Evolutionary conservation across 768 basidiomycete species (phyloP), one percentile per base, ranked within the genome.

Genomic region (Boletus sp.): DNA sequence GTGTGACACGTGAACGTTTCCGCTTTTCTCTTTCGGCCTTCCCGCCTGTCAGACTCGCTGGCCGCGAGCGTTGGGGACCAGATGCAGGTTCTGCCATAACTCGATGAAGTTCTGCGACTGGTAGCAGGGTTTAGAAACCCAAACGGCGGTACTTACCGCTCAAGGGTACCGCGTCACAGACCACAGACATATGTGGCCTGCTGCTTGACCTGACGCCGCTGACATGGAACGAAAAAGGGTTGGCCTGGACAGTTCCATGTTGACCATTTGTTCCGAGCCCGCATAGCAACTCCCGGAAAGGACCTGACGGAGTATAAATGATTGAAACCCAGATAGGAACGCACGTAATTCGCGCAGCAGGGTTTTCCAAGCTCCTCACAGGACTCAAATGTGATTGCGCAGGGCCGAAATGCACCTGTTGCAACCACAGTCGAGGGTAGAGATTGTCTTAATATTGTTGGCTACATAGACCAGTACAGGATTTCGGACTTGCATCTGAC

Each of bases 1-100:
- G 86, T 0, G 87, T 91, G 44, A 92, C 89, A 9, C 90, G 83
- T 17, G 84, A 87, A 35, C 90, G 83, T 67, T 90, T 92, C 47
- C 85, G 80, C 70, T 87, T 84, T 67, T 86, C 84, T 61, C 73
- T 80, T 40, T 73, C 76, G 48, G 69, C 60, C 59, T 76, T 67
- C 35, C 48, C 75, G 40, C 39, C 39, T 15, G 56, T 42, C 10
- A 47, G 44, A 17, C 75, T 67, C 14, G 66, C 55, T n/a, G 72
- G 70, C 51, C 65, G 62, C 33, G 73, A 69, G 57, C 76, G 74
- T 17, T 75, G 71, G 24, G 74, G 71, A 14, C 69, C 75, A 6
- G 77, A 71, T 4, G 68, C 61, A 32, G 76, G 66, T 35, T 73
- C 73, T 74, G 54, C 50, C 64, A 61, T 61, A 54, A 8, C 17